Conservation (phyloP, 2,329 filamentous ascomycete genomes). For the Blastomyces parvus region DNA sequence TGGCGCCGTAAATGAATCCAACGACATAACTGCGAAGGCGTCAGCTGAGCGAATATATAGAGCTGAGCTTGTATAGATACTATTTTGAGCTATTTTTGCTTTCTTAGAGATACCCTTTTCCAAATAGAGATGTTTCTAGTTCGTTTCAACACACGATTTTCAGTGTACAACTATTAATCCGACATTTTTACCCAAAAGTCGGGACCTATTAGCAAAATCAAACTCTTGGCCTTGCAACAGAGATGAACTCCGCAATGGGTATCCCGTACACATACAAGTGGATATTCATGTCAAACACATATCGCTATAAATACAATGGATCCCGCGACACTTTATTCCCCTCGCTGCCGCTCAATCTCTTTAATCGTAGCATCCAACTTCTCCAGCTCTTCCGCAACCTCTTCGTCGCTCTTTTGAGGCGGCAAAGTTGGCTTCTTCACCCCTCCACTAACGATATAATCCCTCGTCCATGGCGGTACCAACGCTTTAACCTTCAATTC, state of each 20-base stretch:
- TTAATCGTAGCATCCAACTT: conserved; percentile 23
- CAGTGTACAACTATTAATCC: no score
- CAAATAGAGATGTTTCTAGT: conserved; percentile 1
- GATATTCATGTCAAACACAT: not conserved
- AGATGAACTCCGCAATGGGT: not conserved
- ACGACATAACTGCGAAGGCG: not conserved
- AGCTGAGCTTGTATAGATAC: not conserved
- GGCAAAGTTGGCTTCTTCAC: conserved; percentile 29
- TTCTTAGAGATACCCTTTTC: conserved; percentile 8
- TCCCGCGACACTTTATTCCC: not conserved
- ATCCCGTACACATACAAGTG: not conserved
- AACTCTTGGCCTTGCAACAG: not conserved
- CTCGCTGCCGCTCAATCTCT: not conserved
- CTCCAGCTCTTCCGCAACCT: conserved; percentile 29
- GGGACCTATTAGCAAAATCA: not conserved
- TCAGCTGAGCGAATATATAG: not conserved
- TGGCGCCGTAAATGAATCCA: not conserved
- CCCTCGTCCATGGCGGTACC: conserved; percentile 64
- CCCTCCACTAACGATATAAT: conserved; percentile 34
- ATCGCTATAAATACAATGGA: conserved; percentile 3
- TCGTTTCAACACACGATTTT: not conserved
- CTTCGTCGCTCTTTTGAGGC: conserved; percentile 27
- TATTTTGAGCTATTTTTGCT: not conserved
- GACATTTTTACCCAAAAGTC: not conserved
- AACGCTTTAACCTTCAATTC: conserved; percentile 63